Base-by-base conservation (phyloP, 345 rosid genomes). In the Cardamine occulta region DNA sequence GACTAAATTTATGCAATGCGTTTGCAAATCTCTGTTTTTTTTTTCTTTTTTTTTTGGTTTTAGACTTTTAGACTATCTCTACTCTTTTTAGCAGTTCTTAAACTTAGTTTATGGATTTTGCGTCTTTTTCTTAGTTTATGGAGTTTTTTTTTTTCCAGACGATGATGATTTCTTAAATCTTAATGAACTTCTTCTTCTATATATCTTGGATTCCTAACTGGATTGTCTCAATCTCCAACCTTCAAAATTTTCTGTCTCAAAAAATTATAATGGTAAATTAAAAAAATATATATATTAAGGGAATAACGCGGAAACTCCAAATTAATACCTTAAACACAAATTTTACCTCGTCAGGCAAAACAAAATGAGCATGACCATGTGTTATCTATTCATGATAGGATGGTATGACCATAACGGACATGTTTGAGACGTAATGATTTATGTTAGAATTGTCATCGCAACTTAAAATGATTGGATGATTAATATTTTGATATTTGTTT, bases 1-100 rank as follows among this genome's bases (percentile, higher is more conserved):
- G 74, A 76, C 2, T 76, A 18, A 75, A 59, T 26, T 26, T 40
- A 3, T 37, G 19, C 17, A 68, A 56, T 63, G 23, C 23, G 8
- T 24, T 63, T 63, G 35, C 21, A 10, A n/a, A 39, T 11, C 45
- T 53, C 3, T 26, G 23, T 8, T 67, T 9, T 3, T 15, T 21
- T 55, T 13, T 28, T 5, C 10, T 8, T 17, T 9, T 51, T 52
- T 5, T 52, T 52, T 52, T 44, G 18, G 8, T 44, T 40, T 40
- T 40, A 40, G 14, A 40, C 6, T 13, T 40, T 40, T 40, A 40
- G 17, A 12, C n/a, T 3, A 39, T 19, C 37, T 63, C 29, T 44
- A 14, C 32, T 21, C 2, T 64, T 32, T 73, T 34, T 21, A 15
- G 28, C 7, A n/a, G 7, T 55, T 49, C 2, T 61, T 42, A 1